A percentile compares a stretch with the other conserved stretches of the same genome.
phyloP scores from a whole-genome alignment of 164 flowering plant genomes.

The Magnolia officinalis region DNA sequence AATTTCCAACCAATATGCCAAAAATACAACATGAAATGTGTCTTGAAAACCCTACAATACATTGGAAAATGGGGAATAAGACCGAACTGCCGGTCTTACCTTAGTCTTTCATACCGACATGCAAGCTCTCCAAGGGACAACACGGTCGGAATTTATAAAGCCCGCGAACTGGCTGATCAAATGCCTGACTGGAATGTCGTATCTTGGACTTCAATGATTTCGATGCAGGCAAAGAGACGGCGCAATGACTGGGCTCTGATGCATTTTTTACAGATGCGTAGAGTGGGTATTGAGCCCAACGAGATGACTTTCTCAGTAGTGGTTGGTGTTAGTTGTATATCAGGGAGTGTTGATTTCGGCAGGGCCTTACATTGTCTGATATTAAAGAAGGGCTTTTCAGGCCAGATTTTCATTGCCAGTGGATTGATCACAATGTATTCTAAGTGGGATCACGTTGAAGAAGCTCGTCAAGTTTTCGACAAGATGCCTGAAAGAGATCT shows the following conservation, averaged over 20 bases:
- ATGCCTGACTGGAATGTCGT: conserved; percentile 38
- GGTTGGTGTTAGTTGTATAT: background rate
- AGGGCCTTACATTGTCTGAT: conserved; percentile 4
- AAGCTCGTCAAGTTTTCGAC: conserved; percentile 4
- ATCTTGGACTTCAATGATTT: conserved; percentile 54
- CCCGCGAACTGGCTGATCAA: conserved; percentile 34
- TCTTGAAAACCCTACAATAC: background rate
- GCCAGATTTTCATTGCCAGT: conserved; percentile 3
- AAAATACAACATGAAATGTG: background rate
- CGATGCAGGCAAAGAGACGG: conserved; percentile 36
- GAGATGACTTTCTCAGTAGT: conserved; percentile 33
- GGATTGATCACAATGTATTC: conserved; percentile 9
- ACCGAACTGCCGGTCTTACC: background rate
- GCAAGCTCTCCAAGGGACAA: background rate
- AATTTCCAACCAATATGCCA: background rate
- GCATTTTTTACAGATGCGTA: conserved; percentile 36
- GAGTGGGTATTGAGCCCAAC: conserved; percentile 29
- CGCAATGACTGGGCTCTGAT: conserved; percentile 25
- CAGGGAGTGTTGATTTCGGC: background rate
- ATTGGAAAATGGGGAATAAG: background rate
- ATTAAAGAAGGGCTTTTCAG: background rate
- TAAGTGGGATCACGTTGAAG: background rate
- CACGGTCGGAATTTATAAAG: background rate
- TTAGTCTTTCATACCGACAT: background rate
- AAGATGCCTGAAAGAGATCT: conserved; percentile 9